Base-by-base conservation (phyloP, 2,329 filamentous ascomycete species). In the Hymenotorrendiella dingleyae region DNA sequence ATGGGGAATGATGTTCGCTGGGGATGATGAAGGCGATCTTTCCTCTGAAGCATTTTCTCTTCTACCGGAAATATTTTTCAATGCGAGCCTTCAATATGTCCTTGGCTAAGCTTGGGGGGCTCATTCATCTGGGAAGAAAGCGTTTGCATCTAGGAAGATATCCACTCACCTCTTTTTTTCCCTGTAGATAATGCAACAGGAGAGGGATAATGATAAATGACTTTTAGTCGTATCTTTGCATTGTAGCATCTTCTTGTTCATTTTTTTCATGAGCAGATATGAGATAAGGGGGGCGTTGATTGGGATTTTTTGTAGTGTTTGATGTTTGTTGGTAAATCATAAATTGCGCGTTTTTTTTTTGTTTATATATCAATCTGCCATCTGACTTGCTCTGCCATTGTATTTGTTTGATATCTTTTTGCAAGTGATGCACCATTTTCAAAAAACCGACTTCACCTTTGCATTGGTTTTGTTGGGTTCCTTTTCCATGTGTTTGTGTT, bases 101-200 rank as follows among this genome's bases (percentile, higher is more conserved):
- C 16, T 42, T 39, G 19, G 27, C 23, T 24, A 21, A 23, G 21
- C 10, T 38, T 21, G 11, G 26, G 29, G 40, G 37, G 38, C 6
- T 10, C n/a, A n/a, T n/a, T n/a, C n/a, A n/a, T n/a, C n/a, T n/a
- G n/a, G n/a, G n/a, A 20, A 22, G 14, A 28, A 41, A 39, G 38
- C 41, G 19, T 36, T 26, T 26, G 45, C 47, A 47, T 43, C 33
- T 43, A 47, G 16, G 42, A 44, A 48, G 43, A 53, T 49, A 49
- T 40, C 42, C 41, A 42, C 45, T 47, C 14, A 33, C 17, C 16
- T 33, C 4, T 6, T 34, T 34, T 17, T 34, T 20, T 34, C 49
- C 42, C 49, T 56, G 53, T 55, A 55, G 51, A 56, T 55, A 53
- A 49, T 53, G 48, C 24, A 40, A 36, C 32, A 28, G 38, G 33